Base-by-base conservation (phyloP, 805 yeast genomes). In the Jamesozyma hellenica region DNA sequence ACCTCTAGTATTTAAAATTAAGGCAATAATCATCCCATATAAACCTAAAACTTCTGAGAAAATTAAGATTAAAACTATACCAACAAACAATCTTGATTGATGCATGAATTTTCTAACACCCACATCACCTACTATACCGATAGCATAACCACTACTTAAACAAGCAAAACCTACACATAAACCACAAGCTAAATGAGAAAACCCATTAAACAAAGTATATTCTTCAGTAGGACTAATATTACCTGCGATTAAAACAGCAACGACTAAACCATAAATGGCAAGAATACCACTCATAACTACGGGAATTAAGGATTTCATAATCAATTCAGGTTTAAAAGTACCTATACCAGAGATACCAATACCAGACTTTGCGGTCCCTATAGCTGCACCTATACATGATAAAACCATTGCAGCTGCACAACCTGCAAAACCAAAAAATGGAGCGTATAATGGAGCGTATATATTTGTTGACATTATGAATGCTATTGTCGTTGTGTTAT, bases 271-370 rank as follows among this genome's bases (percentile, higher is more conserved):
- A 61, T 92, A 92, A 38, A 92, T 96, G 10, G 97, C 87, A 44
- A 92, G 68, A 56, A 92, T 92, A 76, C 99, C 99, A 47, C 92
- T 79, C 95, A 92, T 87, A 48, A 92, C 95, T 35, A 92, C 99
- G 14, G 99, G 99, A 51, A 92, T 88, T 37, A 92, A 70, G 7
- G 92, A 82, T 63, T 82, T 84, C 97, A 92, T 92, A 55, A 92
- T 87, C 55, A 92, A 70, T 56, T 92, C 98, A 11, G 99, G 99
- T 60, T 84, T 83, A 68, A 90, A 92, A 35, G 95, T 82, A 70
- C 97, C 96, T 49, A 92, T 87, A 71, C 97, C 99, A 26, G 96
- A 70, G 53, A 92, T 92, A 72, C 99, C 99, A 47, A 92, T 80
- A 43, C 99, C 99, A 34, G 95, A 83, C 65, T 92, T 92, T 46